Evolutionary conservation across 2,329 filamentous ascomycete genomes (phyloP).

Genomic region (Colletotrichum tanaceti): DNA sequence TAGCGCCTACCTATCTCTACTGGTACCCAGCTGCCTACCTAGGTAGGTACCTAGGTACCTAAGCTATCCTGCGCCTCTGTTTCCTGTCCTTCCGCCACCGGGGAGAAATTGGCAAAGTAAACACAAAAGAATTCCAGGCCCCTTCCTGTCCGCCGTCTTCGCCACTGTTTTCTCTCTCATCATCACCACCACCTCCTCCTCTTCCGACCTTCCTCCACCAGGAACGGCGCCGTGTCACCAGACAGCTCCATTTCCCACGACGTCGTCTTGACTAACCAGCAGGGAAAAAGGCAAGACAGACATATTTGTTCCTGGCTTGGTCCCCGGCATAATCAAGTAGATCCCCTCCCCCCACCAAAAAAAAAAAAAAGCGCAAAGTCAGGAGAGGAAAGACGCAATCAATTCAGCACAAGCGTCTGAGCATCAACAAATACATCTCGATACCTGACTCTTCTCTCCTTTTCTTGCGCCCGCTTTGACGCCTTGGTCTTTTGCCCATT

Average conservation of each 20-base stretch:
- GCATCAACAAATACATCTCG: constrained; percentile 21
- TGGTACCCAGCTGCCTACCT: too few species aligned
- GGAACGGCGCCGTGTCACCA: constrained; percentile 24
- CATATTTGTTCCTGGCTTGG: constrained; percentile 10
- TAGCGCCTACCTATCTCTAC: constrained; percentile 19
- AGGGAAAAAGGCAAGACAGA: constrained; percentile 20
- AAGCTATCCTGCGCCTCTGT: neutral
- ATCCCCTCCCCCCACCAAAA: too few species aligned
- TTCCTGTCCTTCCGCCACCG: neutral
- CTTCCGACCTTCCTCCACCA: constrained; percentile 27
- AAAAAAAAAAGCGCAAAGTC: constrained; percentile 28
- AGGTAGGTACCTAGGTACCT: neutral
- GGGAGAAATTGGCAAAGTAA: constrained; percentile 38
- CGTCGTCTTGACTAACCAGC: constrained; percentile 9
- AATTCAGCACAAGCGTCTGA: constrained; percentile 6
- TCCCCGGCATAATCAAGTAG: constrained; percentile 3
- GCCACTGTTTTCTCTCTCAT: constrained; percentile 27
- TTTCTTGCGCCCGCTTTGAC: constrained; percentile 26
- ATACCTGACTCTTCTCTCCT: neutral
- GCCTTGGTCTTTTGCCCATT: constrained; percentile 6
- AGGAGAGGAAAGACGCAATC: constrained; percentile 9
- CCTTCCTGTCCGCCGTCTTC: constrained; percentile 18
- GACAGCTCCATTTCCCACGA: constrained; percentile 9
- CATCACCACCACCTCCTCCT: constrained; percentile 12
- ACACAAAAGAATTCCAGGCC: constrained; percentile 38